These are phyloP conservation scores for Vitis amurensis DNA, from an alignment of 164 flowering plant genomes.

Conservation along the genomic window DNA sequence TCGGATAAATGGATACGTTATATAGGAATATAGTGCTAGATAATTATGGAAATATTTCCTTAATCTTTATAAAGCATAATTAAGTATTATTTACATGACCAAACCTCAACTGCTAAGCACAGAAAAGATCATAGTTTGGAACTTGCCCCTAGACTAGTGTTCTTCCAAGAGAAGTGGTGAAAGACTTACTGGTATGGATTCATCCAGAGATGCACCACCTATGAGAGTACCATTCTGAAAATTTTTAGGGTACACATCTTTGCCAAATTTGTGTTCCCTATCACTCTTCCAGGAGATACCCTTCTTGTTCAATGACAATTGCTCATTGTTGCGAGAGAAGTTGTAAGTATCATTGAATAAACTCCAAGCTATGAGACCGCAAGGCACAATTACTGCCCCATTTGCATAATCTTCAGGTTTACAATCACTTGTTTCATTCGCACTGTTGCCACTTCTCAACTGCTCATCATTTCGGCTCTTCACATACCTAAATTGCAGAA, in stretches of 20 bases:
- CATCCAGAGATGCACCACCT: conserved; percentile 70
- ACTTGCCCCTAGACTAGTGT: no score
- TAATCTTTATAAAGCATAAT: no score
- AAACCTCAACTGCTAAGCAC: no score
- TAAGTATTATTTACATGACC: no score
- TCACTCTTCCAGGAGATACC: conserved; percentile 94
- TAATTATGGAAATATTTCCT: background rate
- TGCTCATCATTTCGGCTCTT: conserved; percentile 86
- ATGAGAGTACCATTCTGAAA: conserved; percentile 66
- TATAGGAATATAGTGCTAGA: background rate
- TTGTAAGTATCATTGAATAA: conserved; percentile 90
- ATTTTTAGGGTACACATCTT: conserved; percentile 74
- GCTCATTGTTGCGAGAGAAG: conserved; percentile 45
- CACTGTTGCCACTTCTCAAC: conserved; percentile 26
- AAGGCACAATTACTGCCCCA: conserved; percentile 68
- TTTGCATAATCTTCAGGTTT: conserved; percentile 53
- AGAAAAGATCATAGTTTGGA: no score
- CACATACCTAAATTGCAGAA: conserved; percentile 60
- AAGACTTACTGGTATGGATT: conserved; percentile 54
- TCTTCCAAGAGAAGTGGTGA: background rate
- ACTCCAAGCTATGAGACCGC: conserved; percentile 96
- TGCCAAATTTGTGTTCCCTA: conserved; percentile 81
- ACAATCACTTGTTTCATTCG: conserved; percentile 35
- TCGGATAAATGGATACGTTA: background rate
- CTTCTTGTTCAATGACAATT: conserved; percentile 60